A percentile compares a stretch with the other conserved stretches of the same genome.
Conservation (phyloP, 768 basidiomycete species). For the Serendipita indica region DNA sequence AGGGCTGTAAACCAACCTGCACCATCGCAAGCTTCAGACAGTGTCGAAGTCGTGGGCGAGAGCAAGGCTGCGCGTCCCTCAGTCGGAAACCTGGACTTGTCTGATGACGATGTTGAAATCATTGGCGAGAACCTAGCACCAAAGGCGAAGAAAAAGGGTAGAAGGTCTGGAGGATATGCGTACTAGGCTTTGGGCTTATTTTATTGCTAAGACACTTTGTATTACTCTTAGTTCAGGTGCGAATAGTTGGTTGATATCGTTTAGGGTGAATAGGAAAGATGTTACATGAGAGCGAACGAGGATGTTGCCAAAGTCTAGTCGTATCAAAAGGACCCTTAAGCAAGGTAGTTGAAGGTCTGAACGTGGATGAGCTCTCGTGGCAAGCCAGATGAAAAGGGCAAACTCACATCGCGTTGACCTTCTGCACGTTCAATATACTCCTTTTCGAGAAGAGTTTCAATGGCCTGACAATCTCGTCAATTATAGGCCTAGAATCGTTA, state of each 20-base stretch:
- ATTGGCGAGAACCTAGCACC: neutral
- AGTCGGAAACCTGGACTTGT: neutral
- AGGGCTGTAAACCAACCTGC: neutral
- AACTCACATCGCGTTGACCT: conserved; percentile 50
- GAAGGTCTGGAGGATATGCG: too few species aligned
- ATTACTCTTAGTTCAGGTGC: too few species aligned
- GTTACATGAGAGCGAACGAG: neutral
- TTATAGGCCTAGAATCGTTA: neutral
- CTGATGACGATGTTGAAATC: neutral
- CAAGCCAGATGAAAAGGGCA: neutral
- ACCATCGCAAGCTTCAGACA: neutral
- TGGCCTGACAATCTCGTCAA: conserved; percentile 39
- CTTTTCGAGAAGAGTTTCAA: conserved; percentile 85
- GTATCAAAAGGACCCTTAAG: neutral
- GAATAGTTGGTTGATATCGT: too few species aligned
- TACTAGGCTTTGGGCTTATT: neutral
- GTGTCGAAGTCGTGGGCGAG: neutral
- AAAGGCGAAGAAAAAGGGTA: neutral
- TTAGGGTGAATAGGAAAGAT: too few species aligned
- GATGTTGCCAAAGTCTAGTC: neutral
- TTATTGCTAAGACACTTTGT: neutral
- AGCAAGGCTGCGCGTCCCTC: neutral
- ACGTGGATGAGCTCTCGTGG: neutral
- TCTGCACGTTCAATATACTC: conserved; percentile 95
- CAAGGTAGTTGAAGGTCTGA: conserved; percentile 8